These are phyloP conservation scores for Coniferiporia weirii DNA, from an alignment of 1,284 basidiomycete genomes.

Conservation along the genomic window DNA sequence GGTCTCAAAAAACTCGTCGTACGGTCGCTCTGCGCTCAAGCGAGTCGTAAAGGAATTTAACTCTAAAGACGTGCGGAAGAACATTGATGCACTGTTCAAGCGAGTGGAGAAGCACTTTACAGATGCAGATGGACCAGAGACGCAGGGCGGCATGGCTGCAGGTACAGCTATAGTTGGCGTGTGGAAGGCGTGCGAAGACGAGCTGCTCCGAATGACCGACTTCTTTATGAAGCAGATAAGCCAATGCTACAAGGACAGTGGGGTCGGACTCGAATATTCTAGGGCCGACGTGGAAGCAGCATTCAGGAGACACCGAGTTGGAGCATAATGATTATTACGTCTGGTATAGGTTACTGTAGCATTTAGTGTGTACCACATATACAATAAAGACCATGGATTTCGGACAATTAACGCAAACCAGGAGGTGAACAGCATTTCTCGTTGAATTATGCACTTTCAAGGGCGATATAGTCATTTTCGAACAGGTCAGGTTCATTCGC, in stretches of 20 bases:
- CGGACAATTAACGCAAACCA: background rate
- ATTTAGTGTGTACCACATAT: slow-evolving; percentile 8
- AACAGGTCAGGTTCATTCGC: background rate
- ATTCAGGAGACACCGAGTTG: slow-evolving; percentile 59
- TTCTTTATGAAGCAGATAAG: slow-evolving; percentile 63
- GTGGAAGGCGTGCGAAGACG: slow-evolving; percentile 85
- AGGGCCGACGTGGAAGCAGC: slow-evolving; percentile 70
- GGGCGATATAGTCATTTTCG: background rate
- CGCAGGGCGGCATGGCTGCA: slow-evolving; percentile 44
- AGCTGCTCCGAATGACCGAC: slow-evolving; percentile 68
- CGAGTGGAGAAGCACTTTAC: slow-evolving; percentile 96
- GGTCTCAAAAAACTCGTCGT: slow-evolving; percentile 71
- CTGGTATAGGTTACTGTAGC: slow-evolving; percentile 14
- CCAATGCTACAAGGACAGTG: slow-evolving; percentile 73
- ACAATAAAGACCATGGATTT: background rate
- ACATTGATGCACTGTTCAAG: slow-evolving; percentile 82
- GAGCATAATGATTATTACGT: slow-evolving; percentile 8
- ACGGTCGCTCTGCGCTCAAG: slow-evolving; percentile 74
- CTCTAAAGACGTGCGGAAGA: slow-evolving; percentile 83
- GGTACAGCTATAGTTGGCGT: slow-evolving; percentile 75
- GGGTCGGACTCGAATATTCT: slow-evolving; percentile 69
- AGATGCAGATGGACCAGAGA: slow-evolving; percentile 69
- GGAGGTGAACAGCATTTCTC: background rate
- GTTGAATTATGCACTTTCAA: too few relatives aligned
- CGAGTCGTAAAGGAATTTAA: slow-evolving; percentile 84